Evolutionary conservation across 1,139 yeast species (phyloP), one percentile per base, ranked within the genome.

Genomic region (Pichiaceae sp.): DNA sequence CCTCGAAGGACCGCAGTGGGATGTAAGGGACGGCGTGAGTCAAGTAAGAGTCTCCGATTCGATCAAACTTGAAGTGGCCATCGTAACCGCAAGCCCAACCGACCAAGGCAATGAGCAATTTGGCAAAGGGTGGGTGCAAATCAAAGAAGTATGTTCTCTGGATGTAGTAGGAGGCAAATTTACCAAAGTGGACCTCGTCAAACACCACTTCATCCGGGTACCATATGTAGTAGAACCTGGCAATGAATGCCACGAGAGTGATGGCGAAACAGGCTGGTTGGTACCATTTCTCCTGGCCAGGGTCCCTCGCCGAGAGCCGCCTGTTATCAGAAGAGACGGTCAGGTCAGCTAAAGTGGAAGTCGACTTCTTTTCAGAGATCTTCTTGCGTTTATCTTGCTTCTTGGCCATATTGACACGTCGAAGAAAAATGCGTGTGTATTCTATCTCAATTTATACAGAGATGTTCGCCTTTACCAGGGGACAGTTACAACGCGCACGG

Each of bases 111-210:
- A 87, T 83, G 48, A 89, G 68, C 60, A 93, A 67, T 60, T 93
- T 93, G 36, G 96, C 98, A 62, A 93, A 82, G 16, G 98, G 99
- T 29, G 99, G 99, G 60, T 93, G 99, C 42, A 93, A 75, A 60
- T 93, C 99, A 57, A 93, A 91, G 59, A 86, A 93, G 60, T 84
- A 85, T 0, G 91, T 78, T 42, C 93, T 66, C 56, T 84, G 81
- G 43, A 85, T 62, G 57, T 85, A 85, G 56, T 84, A 86, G 15
- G 95, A 79, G 19, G 96, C 96, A 61, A 89, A 87, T 56, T 87
- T 87, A 32, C 98, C 98, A 54, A 91, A 91, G 60, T 91, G 98
- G 24, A 91, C 98, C 58, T 93, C 99, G 63, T 93, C 99, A 53
- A 93, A 93, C 19, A 93, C 98, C 39, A 93, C 98, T 56, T 83